phyloP scores from a whole-genome alignment of 2,329 filamentous ascomycete genomes.

The Fusarium nygamai region DNA sequence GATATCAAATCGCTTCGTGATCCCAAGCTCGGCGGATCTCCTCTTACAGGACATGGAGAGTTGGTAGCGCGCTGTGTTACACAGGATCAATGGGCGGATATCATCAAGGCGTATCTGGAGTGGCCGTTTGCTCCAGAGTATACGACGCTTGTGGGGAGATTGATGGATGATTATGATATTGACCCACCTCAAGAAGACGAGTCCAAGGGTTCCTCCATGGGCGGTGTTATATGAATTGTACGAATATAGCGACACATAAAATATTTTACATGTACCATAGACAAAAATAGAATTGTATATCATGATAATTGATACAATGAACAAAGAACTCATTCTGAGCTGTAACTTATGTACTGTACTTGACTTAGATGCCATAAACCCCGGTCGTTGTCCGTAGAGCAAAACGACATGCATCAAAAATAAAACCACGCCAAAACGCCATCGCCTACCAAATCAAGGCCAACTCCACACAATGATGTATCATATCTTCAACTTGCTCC shows the following conservation, averaged over 20 bases:
- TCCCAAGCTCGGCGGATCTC: constrained; percentile 56
- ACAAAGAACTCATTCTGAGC: constrained; percentile 22
- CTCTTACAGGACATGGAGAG: constrained; percentile 51
- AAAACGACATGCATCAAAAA: constrained; percentile 25
- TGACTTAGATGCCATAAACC: constrained; percentile 14
- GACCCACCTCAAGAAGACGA: constrained; percentile 40
- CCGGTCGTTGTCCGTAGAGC: constrained; percentile 16
- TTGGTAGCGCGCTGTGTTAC: constrained; percentile 62
- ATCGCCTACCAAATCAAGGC: constrained; percentile 31
- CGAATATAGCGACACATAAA: not conserved
- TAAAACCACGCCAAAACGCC: constrained; percentile 31
- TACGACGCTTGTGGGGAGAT: constrained; percentile 57
- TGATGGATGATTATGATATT: constrained; percentile 44
- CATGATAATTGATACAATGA: constrained; percentile 28
- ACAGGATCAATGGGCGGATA: constrained; percentile 63
- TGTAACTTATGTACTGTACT: constrained; percentile 21
- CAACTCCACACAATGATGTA: constrained; percentile 30
- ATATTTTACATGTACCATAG: constrained; percentile 8
- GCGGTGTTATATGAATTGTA: not conserved
- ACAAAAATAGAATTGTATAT: not conserved
- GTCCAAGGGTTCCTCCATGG: constrained; percentile 30
- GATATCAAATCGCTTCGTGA: constrained; percentile 62
- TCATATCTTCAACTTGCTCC: constrained; percentile 43
- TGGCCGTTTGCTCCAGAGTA: constrained; percentile 72
- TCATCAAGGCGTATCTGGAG: constrained; percentile 68